Percentiles rank a stretch among this genome's conserved stretches.
Evolutionary conservation across 2,329 filamentous ascomycete species (phyloP).

Genomic region (Xylaria sp.): DNA sequence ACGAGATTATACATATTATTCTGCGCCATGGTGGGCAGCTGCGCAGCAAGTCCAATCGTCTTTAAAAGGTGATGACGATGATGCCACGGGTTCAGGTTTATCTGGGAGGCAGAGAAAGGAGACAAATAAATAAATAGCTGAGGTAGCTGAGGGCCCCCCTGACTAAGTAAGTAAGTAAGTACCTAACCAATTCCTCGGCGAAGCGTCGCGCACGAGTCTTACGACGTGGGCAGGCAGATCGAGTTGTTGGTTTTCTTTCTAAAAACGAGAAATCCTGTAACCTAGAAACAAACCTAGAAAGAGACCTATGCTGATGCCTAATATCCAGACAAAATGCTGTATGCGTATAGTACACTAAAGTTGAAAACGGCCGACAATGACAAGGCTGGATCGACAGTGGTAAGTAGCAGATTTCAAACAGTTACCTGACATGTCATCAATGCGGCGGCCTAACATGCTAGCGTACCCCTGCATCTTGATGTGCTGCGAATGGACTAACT

Average conservation of each 20-base stretch:
- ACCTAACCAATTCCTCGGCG: slow-evolving; percentile 9
- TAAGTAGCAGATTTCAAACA: slow-evolving; percentile 16
- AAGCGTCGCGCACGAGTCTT: slow-evolving; percentile 2
- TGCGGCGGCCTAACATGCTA: neutral
- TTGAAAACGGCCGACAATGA: slow-evolving; percentile 15
- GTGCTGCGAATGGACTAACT: neutral
- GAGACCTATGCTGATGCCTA: slow-evolving; percentile 35
- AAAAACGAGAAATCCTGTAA: slow-evolving; percentile 10
- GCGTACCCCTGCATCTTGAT: neutral
- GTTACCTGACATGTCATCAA: slow-evolving; percentile 22
- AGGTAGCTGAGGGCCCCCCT: slow-evolving; percentile 2
- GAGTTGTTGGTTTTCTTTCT: neutral
- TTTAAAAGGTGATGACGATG: neutral
- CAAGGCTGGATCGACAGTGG: slow-evolving; percentile 25
- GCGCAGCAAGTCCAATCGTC: slow-evolving; percentile 10
- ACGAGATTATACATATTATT: slow-evolving; percentile 96
- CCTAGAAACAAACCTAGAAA: slow-evolving; percentile 25
- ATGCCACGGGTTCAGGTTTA: slow-evolving; percentile 3
- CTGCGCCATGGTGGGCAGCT: slow-evolving; percentile 67
- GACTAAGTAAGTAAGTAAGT: neutral
- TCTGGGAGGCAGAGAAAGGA: neutral
- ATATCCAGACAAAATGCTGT: slow-evolving; percentile 3
- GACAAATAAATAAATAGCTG: slow-evolving; percentile 7
- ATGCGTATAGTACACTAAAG: neutral
- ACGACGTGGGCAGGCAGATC: slow-evolving; percentile 6